Evolutionary conservation across 192 early-diverging fungal species (phyloP), one percentile per base, ranked within the genome.

Genomic region (Mortierella hygrophila): DNA sequence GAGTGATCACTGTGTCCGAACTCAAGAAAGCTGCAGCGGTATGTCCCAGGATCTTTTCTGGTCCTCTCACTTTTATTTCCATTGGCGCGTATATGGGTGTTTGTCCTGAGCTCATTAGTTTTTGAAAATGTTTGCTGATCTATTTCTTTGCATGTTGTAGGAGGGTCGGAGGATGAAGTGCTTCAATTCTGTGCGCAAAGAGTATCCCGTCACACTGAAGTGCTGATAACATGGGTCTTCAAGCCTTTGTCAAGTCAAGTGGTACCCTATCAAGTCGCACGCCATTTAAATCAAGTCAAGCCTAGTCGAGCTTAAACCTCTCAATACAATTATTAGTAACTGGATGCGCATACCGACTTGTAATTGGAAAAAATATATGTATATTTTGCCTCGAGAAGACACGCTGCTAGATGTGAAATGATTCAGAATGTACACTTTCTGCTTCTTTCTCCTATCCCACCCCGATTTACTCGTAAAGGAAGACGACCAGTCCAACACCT

Each of bases 401-500:
- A 46, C 44, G 11, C 44, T 46, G 13, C 11, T 46, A 46, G 44
- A 13, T 0, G 10, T 46, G 44, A 13, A 46, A 46, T 2, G 11
- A 46, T 11, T 13, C 44, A 46, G 0, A 15, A 46, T 46, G 44
- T 46, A 46, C 44, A 13, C 44, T 46, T 46, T 46, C 44, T 13
- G 0, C 44, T 29, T 68, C 65, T 16, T 32, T 68, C 37, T 32
- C 26, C 23, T 3, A 46, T 49, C 41, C 7, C 6, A 23, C 23
- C 35, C 15, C 35, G 20, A 52, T 46, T 63, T 81, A 86, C 76
- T 86, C 84, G 68, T 86, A 86, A n/a, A 86, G 37, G 68, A 97
- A 85, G 41, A 93, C 94, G 75, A 95, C 87, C 44, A 97, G 82
- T 49, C 94, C 95, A 47, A 99, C 90, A 7, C 92, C 92, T 37